These are phyloP conservation scores for Trametes hirsuta DNA, from an alignment of 1,284 basidiomycete genomes.

Conservation along the genomic window DNA sequence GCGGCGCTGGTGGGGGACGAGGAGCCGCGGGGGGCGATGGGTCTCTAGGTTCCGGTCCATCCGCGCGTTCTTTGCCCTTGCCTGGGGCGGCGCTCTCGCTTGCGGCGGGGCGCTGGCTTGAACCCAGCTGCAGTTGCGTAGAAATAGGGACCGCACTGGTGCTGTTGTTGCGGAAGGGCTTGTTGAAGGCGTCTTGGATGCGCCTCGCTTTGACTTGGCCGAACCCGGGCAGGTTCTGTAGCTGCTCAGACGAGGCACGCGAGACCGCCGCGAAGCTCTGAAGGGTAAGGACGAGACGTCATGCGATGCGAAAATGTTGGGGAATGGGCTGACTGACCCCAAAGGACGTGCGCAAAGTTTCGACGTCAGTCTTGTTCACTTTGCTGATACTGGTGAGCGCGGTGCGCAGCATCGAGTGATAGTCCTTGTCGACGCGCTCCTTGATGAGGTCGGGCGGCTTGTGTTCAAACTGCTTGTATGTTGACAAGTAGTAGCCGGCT, in stretches of 20 bases:
- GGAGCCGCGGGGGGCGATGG: constrained; percentile 3
- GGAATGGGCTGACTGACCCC: constrained; percentile 61
- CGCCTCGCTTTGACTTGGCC: constrained; percentile 93
- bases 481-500: constrained; percentile 89
- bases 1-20: constrained; percentile 12
- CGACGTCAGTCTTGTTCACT: constrained; percentile 97
- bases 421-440: constrained; percentile 90
- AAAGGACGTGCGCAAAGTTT: constrained; percentile 90
- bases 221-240: constrained; percentile 89
- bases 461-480: constrained; percentile 93
- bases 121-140: constrained; percentile 10
- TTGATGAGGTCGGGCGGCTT: constrained; percentile 94
- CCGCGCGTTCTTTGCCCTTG: constrained; percentile 21
- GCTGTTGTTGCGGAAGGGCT: constrained; percentile 69
- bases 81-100: constrained; percentile 9
- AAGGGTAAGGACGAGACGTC: not conserved
- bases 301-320: not conserved
- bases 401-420: constrained; percentile 80
- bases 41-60: not conserved
- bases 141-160: constrained; percentile 51
- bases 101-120: constrained; percentile 5
- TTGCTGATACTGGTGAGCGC: constrained; percentile 89
- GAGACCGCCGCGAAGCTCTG: constrained; percentile 88
- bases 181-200: constrained; percentile 78
- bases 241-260: constrained; percentile 70